Evolutionary conservation across 148 eudicot species (phyloP).

Genomic region (Silene uniflora): DNA sequence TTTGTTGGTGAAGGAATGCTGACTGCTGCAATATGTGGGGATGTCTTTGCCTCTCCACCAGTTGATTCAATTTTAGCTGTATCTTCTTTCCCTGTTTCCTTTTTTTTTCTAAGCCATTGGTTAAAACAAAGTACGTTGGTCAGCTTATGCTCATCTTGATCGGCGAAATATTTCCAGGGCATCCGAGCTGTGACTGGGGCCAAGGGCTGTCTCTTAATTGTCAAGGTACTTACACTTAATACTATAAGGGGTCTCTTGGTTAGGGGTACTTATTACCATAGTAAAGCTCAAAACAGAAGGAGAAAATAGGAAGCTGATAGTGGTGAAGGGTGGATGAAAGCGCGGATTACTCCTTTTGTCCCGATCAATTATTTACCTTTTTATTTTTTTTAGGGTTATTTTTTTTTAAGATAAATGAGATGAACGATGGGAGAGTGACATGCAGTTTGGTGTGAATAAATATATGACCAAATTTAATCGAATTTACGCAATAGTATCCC

Average conservation of each 20-base stretch:
- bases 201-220: constrained; percentile 90
- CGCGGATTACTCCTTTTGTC: neutral
- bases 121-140: neutral
- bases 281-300: neutral
- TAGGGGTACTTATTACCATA: neutral
- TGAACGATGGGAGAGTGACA: neutral
- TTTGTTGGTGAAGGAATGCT: constrained; percentile 98
- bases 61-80: constrained; percentile 88
- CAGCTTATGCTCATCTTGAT: constrained; percentile 2
- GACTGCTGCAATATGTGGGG: constrained; percentile 96
- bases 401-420: neutral
- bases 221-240: constrained; percentile 49
- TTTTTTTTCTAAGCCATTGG: neutral
- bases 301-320: neutral
- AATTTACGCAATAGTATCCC: too few species aligned
- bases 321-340: neutral
- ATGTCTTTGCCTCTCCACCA: constrained; percentile 94
- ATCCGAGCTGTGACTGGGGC: constrained; percentile 94
- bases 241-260: neutral
- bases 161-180: constrained; percentile 45
- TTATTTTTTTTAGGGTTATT: too few species aligned
- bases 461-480: neutral
- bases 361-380: too few species aligned
- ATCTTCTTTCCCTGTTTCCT: constrained; percentile 21
- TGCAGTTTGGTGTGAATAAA: neutral